Base-by-base conservation (phyloP, 2,329 filamentous ascomycete genomes). In the Penicillium sp. region DNA sequence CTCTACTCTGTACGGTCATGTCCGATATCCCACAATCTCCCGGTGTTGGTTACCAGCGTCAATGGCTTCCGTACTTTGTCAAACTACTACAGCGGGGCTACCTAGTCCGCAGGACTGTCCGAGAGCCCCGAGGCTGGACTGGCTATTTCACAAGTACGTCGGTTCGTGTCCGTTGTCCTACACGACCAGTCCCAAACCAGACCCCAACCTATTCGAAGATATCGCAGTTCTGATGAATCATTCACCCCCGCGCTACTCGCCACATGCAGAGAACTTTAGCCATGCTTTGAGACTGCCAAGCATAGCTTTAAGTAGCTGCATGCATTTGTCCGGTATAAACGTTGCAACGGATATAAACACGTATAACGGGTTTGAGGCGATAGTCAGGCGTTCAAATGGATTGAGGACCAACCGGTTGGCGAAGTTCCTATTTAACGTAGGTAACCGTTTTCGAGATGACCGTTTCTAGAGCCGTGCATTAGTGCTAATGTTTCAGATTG, bases 401-500 rank as follows among this genome's bases (percentile, higher is more conserved):
- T 29, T 12, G 25, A 40, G 37, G 31, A 47, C 16, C 31, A 49
- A 37, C 29, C 29, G 23, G 13, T 34, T 40, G 29, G 23, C 51
- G n/a, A 51, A 13, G 16, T 31, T 45, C 40, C 39, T 38, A 31
- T 27, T 27, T 29, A 16, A 42, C 18, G 40, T 51, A 44, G 47
- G 34, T 35, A 10, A 34, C 38, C 21, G 21, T 42, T 50, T 50
- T 31, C 9, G n/a, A 29, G 41, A 38, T 34, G 16, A 4, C 52
- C 52, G n/a, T 55, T 51, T 55, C 52, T 21, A 55, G 52, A 55
- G 34, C n/a, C n/a, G 46, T 55, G 52, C 52, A 55, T 51, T 40
- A 51, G 52, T 46, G 52, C 47, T 51, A 15, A 46, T 27, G 47
- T 55, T 51, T 55, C 52, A 55, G 47, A 55, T 55, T 55, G 52